These are phyloP conservation scores for Calcarisporium arbuscula DNA, from an alignment of 2,329 filamentous ascomycete genomes.

Conservation along the genomic window DNA sequence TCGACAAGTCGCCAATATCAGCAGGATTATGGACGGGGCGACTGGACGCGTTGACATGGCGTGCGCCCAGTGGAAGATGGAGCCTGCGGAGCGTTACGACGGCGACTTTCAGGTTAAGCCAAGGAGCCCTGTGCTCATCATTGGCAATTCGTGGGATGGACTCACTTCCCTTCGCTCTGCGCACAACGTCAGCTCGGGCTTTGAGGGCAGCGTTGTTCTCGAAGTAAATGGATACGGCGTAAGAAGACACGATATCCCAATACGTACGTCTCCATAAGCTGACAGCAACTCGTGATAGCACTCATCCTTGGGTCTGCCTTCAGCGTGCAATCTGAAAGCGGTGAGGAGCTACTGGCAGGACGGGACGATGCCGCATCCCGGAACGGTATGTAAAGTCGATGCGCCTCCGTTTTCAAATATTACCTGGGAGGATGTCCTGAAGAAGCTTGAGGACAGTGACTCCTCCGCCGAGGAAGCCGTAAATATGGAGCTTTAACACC, in stretches of 20 bases:
- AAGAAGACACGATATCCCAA: too few relatives aligned
- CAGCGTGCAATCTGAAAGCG: slow-evolving; percentile 21
- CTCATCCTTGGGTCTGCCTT: slow-evolving; percentile 18
- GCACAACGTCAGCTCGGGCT: slow-evolving; percentile 23
- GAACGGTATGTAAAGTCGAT: slow-evolving; percentile 23
- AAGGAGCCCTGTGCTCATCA: slow-evolving; percentile 27
- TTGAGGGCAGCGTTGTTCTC: slow-evolving; percentile 30
- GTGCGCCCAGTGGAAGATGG: slow-evolving; percentile 2
- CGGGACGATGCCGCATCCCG: slow-evolving; percentile 24
- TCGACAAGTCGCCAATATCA: too few relatives aligned
- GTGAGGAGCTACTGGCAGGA: slow-evolving; percentile 25
- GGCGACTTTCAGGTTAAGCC: slow-evolving; percentile 26
- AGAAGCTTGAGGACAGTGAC: too few relatives aligned
- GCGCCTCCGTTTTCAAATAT: slow-evolving; percentile 7
- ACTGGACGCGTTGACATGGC: background rate
- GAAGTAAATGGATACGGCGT: slow-evolving; percentile 29
- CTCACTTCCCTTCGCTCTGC: slow-evolving; percentile 22
- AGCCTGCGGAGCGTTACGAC: slow-evolving; percentile 28
- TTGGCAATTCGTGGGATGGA: slow-evolving; percentile 31
- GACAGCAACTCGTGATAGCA: too few relatives aligned
- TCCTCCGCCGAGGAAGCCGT: too few relatives aligned
- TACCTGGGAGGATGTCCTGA: slow-evolving; percentile 3
- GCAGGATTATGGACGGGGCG: background rate
- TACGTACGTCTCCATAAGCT: too few relatives aligned
- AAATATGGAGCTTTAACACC: too few relatives aligned